Conservation (phyloP, 345 rosid species). For the Arabidopsis suecica region DNA sequence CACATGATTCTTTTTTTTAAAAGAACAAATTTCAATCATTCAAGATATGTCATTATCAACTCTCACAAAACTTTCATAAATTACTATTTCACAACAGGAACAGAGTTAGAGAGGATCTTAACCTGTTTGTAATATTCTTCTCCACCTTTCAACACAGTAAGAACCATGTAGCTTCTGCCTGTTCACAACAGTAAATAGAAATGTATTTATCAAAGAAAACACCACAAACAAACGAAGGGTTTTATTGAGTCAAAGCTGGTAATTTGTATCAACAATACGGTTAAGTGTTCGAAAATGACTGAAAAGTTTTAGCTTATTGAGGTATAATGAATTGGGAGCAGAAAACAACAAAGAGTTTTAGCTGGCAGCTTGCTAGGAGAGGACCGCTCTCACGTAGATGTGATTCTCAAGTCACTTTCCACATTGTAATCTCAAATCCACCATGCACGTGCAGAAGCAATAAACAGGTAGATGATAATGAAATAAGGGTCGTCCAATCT, state of each 20-base stretch:
- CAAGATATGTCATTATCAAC: constrained; percentile 39
- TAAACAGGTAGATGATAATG: constrained; percentile 47
- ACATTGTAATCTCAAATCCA: constrained; percentile 47
- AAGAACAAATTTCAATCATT: constrained; percentile 39
- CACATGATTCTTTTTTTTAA: constrained; percentile 38
- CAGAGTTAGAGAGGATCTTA: constrained; percentile 11
- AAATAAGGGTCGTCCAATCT: constrained; percentile 44
- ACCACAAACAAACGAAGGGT: constrained; percentile 6
- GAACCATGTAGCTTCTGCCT: constrained; percentile 17
- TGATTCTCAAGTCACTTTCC: constrained; percentile 49
- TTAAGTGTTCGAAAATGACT: constrained; percentile 31
- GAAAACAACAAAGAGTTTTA: constrained; percentile 40
- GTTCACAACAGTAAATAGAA: constrained; percentile 34
- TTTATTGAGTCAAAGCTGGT: constrained; percentile 26
- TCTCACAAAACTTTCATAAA: constrained; percentile 27
- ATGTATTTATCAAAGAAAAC: constrained; percentile 10
- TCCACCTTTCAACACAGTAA: constrained; percentile 23
- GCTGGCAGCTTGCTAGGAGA: constrained; percentile 47
- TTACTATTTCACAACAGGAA: constrained; percentile 32
- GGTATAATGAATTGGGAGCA: constrained; percentile 24
- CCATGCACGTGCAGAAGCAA: constrained; percentile 46
- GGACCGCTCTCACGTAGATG: constrained; percentile 46
- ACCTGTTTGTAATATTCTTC: constrained; percentile 33
- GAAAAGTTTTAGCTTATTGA: constrained; percentile 24
- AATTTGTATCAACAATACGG: constrained; percentile 16